Percentiles rank a stretch among this genome's conserved stretches.
phyloP scores from a whole-genome alignment of 2,329 filamentous ascomycete species.

The Seiridium unicorne region DNA sequence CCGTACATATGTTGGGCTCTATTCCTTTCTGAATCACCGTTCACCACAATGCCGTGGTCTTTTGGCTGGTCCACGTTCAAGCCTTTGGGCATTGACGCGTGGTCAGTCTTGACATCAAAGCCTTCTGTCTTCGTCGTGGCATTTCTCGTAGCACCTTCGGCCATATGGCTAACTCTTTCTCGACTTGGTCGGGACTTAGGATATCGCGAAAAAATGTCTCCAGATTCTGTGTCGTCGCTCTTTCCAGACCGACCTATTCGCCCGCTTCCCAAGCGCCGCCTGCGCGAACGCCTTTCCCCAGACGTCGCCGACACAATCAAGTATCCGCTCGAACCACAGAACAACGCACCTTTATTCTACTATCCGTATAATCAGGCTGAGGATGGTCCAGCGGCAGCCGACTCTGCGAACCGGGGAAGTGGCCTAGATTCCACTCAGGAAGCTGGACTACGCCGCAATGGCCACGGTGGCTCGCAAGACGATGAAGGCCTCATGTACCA shows the following conservation, averaged over 20 bases:
- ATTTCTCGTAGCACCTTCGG: constrained; percentile 17
- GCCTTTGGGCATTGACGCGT: constrained; percentile 1
- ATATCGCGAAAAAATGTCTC: constrained; percentile 55
- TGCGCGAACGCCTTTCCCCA: constrained; percentile 83
- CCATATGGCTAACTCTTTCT: constrained; percentile 30
- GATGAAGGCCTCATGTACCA: constrained; percentile 21
- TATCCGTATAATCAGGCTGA: constrained; percentile 62
- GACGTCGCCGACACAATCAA: constrained; percentile 80
- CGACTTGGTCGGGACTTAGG: constrained; percentile 30
- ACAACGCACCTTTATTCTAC: constrained; percentile 73
- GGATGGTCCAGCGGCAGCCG: constrained; percentile 24
- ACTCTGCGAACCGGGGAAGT: constrained; percentile 26
- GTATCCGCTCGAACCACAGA: constrained; percentile 75
- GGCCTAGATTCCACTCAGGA: constrained; percentile 32
- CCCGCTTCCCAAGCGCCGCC: constrained; percentile 82
- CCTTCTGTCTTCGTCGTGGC: constrained; percentile 17
- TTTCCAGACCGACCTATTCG: constrained; percentile 91
- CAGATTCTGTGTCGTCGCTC: constrained; percentile 75
- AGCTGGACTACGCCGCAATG: constrained; percentile 28
- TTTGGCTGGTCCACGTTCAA: not conserved
- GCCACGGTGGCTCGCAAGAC: constrained; percentile 19
- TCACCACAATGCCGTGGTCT: not conserved
- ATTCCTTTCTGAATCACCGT: not conserved
- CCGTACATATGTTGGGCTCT: not conserved
- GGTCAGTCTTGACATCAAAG: constrained; percentile 8